Conservation (phyloP, 352 stramenopile genomes). For the Globisporangium splendens region DNA sequence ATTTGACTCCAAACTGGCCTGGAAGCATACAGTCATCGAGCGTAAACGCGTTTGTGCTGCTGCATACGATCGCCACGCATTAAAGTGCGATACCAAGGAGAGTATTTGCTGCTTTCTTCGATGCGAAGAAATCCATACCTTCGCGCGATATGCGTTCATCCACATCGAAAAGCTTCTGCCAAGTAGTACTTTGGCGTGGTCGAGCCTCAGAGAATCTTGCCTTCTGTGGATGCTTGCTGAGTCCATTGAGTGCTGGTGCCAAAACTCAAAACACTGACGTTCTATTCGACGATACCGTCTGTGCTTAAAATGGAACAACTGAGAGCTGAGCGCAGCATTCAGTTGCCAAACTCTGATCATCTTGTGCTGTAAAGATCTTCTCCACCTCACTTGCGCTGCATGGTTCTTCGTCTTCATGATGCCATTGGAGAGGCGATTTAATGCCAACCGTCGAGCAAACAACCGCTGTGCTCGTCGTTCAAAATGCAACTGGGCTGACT, state of each 20-base stretch:
- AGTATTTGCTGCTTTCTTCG: not conserved
- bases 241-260: not conserved
- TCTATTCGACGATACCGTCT: not conserved
- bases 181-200: not conserved
- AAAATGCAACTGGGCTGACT: not conserved
- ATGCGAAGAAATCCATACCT: constrained; percentile 2
- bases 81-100: constrained; percentile 1
- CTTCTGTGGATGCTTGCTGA: not conserved
- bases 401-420: too few species aligned
- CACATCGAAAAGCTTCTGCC: not conserved
- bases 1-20: constrained; percentile 11
- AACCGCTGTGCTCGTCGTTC: not conserved
- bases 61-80: constrained; percentile 1
- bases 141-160: constrained; percentile 7
- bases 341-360: not conserved
- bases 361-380: not conserved
- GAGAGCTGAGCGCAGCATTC: not conserved
- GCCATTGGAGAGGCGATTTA: not conserved
- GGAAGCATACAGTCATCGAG: constrained; percentile 2
- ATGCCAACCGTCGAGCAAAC: constrained; percentile 1
- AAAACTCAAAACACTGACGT: not conserved
- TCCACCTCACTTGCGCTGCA: too few species aligned
- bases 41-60: not conserved
- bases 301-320: not conserved
- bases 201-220: not conserved